phyloP scores from a whole-genome alignment of 768 basidiomycete species.

The Lactarius tabidus region DNA sequence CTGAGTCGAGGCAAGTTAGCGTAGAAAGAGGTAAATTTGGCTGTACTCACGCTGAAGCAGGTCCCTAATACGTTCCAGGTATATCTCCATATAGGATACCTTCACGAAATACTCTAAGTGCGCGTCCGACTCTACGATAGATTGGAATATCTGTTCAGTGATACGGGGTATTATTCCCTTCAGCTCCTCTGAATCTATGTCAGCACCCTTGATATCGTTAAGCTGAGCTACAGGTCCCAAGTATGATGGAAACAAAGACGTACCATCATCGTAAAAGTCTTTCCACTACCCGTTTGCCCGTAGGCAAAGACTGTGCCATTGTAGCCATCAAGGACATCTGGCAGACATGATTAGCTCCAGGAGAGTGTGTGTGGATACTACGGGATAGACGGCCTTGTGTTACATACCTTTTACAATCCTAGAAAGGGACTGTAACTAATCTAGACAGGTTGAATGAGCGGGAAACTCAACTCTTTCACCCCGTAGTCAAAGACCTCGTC shows the following conservation, averaged over 20 bases:
- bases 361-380: constrained; percentile 4
- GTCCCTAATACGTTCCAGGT: constrained; percentile 94
- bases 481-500: constrained; percentile 97
- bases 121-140: constrained; percentile 91
- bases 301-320: constrained; percentile 94
- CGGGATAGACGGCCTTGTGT: background rate
- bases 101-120: constrained; percentile 98
- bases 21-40: background rate
- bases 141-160: constrained; percentile 98
- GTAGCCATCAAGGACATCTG: constrained; percentile 98
- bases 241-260: constrained; percentile 22
- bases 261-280: constrained; percentile 99
- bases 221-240: background rate
- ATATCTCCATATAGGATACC: constrained; percentile 99
- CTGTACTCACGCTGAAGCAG: constrained; percentile 80
- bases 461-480: constrained; percentile 81
- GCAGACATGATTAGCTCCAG: constrained; percentile 1
- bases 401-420: constrained; percentile 84
- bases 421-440: constrained; percentile 16
- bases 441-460: background rate
- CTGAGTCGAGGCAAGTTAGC: constrained; percentile 35
- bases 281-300: constrained; percentile 84
- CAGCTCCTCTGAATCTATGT: constrained; percentile 90
- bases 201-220: constrained; percentile 66
- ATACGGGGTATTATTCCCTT: constrained; percentile 98